Conservation (phyloP, 2,329 filamentous ascomycete genomes). For the Teratosphaeria viscida region DNA sequence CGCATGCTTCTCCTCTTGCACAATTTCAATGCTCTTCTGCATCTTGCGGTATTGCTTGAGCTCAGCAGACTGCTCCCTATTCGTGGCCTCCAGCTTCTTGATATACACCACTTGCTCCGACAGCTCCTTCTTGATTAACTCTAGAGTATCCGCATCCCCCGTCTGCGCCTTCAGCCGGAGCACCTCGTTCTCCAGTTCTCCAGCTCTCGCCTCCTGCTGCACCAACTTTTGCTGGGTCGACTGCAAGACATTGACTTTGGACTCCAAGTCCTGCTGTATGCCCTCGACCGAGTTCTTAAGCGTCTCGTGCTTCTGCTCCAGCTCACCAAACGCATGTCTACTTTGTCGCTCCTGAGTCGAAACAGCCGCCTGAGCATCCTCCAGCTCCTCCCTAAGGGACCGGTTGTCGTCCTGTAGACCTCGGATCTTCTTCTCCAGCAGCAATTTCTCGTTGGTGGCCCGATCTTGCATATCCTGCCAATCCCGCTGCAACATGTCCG, state of each 20-base stretch:
- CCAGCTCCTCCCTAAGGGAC: conserved; percentile 66
- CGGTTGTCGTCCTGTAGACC: conserved; percentile 59
- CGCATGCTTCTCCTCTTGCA: conserved; percentile 87
- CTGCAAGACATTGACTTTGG: conserved; percentile 47
- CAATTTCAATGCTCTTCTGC: conserved; percentile 80
- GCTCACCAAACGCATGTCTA: conserved; percentile 47
- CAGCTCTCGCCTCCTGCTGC: conserved; percentile 60
- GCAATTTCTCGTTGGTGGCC: conserved; percentile 44
- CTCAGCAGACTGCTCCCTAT: conserved; percentile 68
- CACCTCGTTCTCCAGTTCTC: conserved; percentile 70
- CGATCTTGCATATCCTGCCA: conserved; percentile 45
- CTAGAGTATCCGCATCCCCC: conserved; percentile 75
- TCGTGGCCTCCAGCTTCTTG: conserved; percentile 67
- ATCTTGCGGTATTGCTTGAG: conserved; percentile 70
- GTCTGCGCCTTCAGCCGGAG: conserved; percentile 75
- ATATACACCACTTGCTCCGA: conserved; percentile 90
- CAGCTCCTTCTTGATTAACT: conserved; percentile 76
- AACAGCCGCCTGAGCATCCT: conserved; percentile 68
- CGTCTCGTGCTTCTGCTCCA: conserved; percentile 49
- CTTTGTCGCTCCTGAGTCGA: conserved; percentile 58
- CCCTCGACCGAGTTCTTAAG: conserved; percentile 47
- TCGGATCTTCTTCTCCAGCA: conserved; percentile 46
- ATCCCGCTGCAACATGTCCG: conserved; percentile 44
- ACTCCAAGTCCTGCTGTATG: conserved; percentile 47
- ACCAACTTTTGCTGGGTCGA: conserved; percentile 56